Conservation (phyloP, 768 basidiomycete genomes). For the Xanthoconium purpureum region DNA sequence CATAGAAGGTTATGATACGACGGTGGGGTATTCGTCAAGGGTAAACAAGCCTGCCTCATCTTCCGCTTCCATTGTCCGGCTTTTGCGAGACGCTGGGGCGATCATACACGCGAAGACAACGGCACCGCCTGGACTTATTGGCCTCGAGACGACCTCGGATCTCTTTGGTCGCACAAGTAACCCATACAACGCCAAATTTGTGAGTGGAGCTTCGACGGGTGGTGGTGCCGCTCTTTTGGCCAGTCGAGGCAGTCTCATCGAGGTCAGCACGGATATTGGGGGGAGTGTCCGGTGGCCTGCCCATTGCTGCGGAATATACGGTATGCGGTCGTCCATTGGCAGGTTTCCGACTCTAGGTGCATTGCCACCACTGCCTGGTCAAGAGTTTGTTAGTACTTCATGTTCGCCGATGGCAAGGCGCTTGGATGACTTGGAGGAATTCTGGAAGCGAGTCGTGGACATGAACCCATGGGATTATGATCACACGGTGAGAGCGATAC, state of each 20-base stretch:
- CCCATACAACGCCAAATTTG: conserved; percentile 42
- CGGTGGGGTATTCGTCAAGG: conserved; percentile 41
- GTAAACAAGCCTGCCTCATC: conserved; percentile 34
- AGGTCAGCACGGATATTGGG: conserved; percentile 48
- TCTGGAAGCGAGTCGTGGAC: conserved; percentile 42
- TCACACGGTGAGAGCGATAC: conserved; percentile 31
- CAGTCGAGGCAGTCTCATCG: conserved; percentile 41
- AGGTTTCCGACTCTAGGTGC: conserved; percentile 38
- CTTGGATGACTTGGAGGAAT: conserved; percentile 40
- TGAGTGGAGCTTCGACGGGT: conserved; percentile 48
- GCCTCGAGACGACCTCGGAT: conserved; percentile 41
- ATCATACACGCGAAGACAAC: conserved; percentile 42
- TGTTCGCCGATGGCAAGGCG: conserved; percentile 42
- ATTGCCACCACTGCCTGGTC: conserved; percentile 34
- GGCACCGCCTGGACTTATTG: conserved; percentile 41
- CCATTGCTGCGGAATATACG: conserved; percentile 46
- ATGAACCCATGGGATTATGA: conserved; percentile 46
- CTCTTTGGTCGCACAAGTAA: conserved; percentile 47
- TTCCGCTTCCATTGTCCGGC: conserved; percentile 39
- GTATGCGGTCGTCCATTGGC: conserved; percentile 38
- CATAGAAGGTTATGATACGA: conserved; percentile 46
- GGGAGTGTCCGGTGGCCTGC: conserved; percentile 50
- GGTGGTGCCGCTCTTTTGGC: conserved; percentile 51
- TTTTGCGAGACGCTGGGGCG: conserved; percentile 42
- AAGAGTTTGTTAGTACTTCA: conserved; percentile 36